Evolutionary conservation across 2,329 filamentous ascomycete species (phyloP), one percentile per base, ranked within the genome.

Genomic region (Ceratocystis cacaofunesta): DNA sequence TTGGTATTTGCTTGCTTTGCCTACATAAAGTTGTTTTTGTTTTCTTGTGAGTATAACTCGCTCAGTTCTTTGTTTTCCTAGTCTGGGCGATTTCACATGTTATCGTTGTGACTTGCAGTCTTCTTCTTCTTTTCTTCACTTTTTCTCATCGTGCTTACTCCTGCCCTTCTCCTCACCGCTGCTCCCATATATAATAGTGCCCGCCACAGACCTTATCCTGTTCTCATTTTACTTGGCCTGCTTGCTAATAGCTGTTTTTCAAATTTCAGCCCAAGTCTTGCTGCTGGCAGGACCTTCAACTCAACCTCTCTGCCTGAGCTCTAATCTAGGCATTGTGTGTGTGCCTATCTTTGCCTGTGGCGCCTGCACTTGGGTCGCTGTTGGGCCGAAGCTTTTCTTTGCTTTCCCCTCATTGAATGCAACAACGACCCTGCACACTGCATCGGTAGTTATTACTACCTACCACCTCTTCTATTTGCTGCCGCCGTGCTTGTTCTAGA

Each of bases 231-330:
- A 12, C 30, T 19, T 5, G 22, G 5, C 15, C 10, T 10, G 28
- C 17, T 15, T 36, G 30, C 55, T 58, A 58, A 58, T n/a, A 58
- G 36, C 28, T n/a, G 15, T 30, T 58, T 41, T n/a, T 28, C 5
- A n/a, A n/a, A 58, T 58, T 58, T 58, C 55, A 58, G 55, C 55
- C 55, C 55, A 58, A 58, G 30, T 58, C 55, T 28, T 28, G 48
- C 15, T 52, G 48, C 22, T 28, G 19, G 48, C 48, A 52, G 17
- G 19, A 15, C 12, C 36, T 25, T 52, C 48, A 25, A 52, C 48
- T 36, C 28, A 32, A 30, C 55, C 55, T 22, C 50, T 30, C 52
- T 58, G 55, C 55, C 55, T 36, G 30, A 58, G 55, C 55, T 36
- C 28, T 4, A 36, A 36, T 36, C 55, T 36, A n/a, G 55, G 55